Conservation (phyloP, 352 stramenopile genomes). For the Pythium rhizo-oryzae region DNA sequence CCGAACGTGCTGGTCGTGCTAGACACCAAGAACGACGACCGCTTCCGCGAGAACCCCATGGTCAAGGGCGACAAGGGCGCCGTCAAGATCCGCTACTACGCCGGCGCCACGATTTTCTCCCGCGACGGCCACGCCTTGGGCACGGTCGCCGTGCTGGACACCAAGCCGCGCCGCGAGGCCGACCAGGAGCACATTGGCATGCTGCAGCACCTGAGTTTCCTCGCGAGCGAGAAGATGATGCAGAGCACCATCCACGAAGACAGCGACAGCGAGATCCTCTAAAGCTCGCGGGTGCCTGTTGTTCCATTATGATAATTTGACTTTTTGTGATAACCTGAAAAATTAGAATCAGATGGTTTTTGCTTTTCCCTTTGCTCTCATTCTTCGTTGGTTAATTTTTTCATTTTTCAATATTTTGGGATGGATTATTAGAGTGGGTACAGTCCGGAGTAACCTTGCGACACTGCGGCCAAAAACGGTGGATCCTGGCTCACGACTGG, state of each 20-base stretch:
- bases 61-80: constrained; percentile 83
- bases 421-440: not conserved
- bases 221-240: constrained; percentile 89
- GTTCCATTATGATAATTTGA: constrained; percentile 20
- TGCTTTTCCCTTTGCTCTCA: not conserved
- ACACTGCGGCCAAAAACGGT: constrained; percentile 3
- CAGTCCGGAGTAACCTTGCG: not conserved
- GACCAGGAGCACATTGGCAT: constrained; percentile 88
- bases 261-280: constrained; percentile 83
- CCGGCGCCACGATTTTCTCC: constrained; percentile 83
- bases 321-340: constrained; percentile 13
- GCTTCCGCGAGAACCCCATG: constrained; percentile 88
- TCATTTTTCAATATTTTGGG: too few relatives aligned
- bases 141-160: constrained; percentile 86
- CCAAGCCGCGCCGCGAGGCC: constrained; percentile 71
- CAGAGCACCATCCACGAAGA: constrained; percentile 80
- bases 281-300: not conserved
- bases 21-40: constrained; percentile 85
- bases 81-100: constrained; percentile 89
- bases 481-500: not conserved
- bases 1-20: constrained; percentile 79
- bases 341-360: constrained; percentile 9
- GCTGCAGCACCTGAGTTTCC: constrained; percentile 86
- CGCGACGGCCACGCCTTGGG: constrained; percentile 76
- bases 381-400: constrained; percentile 12